Evolutionary conservation across 164 flowering plant genomes (phyloP).

Genomic region (Stephania japonica): DNA sequence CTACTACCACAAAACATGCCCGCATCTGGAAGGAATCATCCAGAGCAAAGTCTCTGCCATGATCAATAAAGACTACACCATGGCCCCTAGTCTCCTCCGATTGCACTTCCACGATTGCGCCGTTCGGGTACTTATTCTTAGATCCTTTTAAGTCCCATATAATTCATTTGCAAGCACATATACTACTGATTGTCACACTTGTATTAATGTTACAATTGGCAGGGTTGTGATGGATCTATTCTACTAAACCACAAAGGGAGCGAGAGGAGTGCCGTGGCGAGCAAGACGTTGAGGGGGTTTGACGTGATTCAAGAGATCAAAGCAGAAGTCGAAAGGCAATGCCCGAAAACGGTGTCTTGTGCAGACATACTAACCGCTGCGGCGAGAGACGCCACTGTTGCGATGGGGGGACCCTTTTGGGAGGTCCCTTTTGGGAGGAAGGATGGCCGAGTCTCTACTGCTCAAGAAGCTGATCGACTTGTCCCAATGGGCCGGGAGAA

Average conservation of each 20-base stretch:
- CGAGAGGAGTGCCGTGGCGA: constrained; percentile 44
- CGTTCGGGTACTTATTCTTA: constrained; percentile 60
- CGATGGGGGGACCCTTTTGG: constrained; percentile 61
- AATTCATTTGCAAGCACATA: too few relatives aligned
- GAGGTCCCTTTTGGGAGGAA: constrained; percentile 60
- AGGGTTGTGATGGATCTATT: constrained; percentile 88
- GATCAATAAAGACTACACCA: constrained; percentile 37
- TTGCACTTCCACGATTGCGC: constrained; percentile 74
- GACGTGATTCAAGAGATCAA: constrained; percentile 62
- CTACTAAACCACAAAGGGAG: constrained; percentile 50
- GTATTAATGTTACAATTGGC: background rate
- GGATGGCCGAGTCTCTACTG: constrained; percentile 54
- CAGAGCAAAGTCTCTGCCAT: constrained; percentile 36
- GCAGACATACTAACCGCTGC: constrained; percentile 75
- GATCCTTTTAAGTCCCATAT: too few relatives aligned
- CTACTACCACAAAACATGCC: constrained; percentile 45
- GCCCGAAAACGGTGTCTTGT: constrained; percentile 75
- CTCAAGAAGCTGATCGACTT: constrained; percentile 35
- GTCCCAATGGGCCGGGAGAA: constrained; percentile 64
- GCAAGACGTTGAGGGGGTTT: constrained; percentile 67
- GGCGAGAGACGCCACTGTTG: constrained; percentile 59
- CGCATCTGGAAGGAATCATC: constrained; percentile 46
- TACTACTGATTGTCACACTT: background rate
- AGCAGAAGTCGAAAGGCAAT: constrained; percentile 49
- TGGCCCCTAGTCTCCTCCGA: constrained; percentile 59